Evolutionary conservation across 176 grass and related monocot species (phyloP).

Genomic region (Saccharum spontaneum): DNA sequence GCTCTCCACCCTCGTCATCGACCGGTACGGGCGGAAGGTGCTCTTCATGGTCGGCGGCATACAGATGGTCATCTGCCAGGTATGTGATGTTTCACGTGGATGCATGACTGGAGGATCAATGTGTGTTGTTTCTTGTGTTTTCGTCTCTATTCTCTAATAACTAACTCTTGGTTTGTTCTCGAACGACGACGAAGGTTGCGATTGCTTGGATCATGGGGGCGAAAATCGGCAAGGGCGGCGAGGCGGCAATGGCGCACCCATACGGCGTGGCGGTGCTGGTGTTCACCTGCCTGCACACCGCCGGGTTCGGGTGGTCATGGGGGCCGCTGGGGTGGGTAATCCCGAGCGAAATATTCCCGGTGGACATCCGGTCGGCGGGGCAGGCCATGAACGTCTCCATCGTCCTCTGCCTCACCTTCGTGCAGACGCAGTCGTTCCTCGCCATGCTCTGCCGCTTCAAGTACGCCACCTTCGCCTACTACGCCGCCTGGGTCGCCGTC

Average conservation of each 20-base stretch:
- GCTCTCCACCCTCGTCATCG: constrained; percentile 67
- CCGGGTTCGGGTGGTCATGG: constrained; percentile 86
- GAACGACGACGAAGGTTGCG: constrained; percentile 39
- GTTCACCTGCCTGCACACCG: constrained; percentile 47
- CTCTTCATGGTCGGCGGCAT: constrained; percentile 74
- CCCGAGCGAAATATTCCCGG: constrained; percentile 77
- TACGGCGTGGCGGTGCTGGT: constrained; percentile 59
- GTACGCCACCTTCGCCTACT: constrained; percentile 66
- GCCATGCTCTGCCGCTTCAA: constrained; percentile 84
- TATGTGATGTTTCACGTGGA: neutral
- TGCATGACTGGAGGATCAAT: neutral
- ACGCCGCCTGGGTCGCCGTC: constrained; percentile 62
- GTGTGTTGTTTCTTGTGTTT: too few species aligned
- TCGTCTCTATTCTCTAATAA: neutral
- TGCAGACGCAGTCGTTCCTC: constrained; percentile 83
- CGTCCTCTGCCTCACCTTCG: constrained; percentile 57
- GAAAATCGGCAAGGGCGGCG: constrained; percentile 39
- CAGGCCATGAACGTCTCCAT: constrained; percentile 69
- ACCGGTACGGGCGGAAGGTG: constrained; percentile 69
- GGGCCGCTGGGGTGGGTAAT: constrained; percentile 76
- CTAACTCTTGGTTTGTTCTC: neutral
- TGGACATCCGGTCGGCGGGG: constrained; percentile 81
- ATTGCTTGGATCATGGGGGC: constrained; percentile 76
- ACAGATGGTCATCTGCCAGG: constrained; percentile 71
- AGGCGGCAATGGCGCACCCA: constrained; percentile 33